phyloP scores from a whole-genome alignment of 2,329 filamentous ascomycete species.

The Neopestalotiopsis rosae region DNA sequence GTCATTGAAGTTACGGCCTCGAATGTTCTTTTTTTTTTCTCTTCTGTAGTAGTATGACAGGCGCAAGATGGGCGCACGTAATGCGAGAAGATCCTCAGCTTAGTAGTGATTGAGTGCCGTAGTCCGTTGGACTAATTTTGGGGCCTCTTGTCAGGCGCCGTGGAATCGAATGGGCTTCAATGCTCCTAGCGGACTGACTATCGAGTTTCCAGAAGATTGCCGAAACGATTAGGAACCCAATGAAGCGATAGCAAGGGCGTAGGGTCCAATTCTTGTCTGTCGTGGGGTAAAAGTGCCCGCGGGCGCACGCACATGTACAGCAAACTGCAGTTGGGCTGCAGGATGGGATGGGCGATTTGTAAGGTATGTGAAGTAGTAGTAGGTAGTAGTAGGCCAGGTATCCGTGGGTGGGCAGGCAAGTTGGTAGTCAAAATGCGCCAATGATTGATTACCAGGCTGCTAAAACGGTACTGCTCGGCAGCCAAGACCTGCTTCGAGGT shows the following conservation, averaged over 20 bases:
- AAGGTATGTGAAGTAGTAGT: background rate
- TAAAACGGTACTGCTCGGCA: background rate
- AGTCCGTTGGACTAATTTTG: background rate
- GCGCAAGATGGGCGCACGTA: background rate
- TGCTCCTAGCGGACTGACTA: background rate
- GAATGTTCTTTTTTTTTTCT: background rate
- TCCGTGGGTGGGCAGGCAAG: background rate
- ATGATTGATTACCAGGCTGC: background rate
- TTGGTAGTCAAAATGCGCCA: no score
- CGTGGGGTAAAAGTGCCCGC: slow-evolving; percentile 18
- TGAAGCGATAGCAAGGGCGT: slow-evolving; percentile 7
- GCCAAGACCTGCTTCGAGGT: background rate
- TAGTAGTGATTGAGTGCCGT: background rate
- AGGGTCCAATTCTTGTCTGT: slow-evolving; percentile 12
- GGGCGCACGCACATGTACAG: background rate
- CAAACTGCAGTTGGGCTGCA: slow-evolving; percentile 17
- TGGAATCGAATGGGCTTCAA: background rate
- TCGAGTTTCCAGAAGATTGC: slow-evolving; percentile 7
- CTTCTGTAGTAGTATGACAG: background rate
- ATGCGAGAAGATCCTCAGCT: background rate
- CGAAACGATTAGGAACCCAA: slow-evolving; percentile 8
- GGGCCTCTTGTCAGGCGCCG: background rate
- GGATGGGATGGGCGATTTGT: background rate
- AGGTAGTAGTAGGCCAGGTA: background rate
- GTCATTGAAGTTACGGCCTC: background rate